These are phyloP conservation scores for Vitis vinifera DNA, from an alignment of 164 flowering plant species.

Conservation along the genomic window DNA sequence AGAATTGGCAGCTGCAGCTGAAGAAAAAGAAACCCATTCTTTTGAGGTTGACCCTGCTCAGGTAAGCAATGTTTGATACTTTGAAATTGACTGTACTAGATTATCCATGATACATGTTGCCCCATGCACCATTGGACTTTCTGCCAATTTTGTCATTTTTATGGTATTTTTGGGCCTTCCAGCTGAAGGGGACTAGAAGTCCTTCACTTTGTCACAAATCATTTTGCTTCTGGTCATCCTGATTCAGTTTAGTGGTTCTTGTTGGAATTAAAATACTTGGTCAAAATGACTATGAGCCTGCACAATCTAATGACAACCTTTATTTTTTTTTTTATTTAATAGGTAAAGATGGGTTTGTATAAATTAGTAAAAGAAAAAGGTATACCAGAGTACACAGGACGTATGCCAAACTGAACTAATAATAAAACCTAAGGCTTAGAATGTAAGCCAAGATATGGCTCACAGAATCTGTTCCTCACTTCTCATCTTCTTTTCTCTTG, in stretches of 20 bases:
- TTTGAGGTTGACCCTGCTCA: slow-evolving; percentile 93
- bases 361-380: too few relatives aligned
- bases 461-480: not conserved
- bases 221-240: not conserved
- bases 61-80: slow-evolving; percentile 32
- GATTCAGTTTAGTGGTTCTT: not conserved
- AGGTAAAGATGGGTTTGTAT: too few relatives aligned
- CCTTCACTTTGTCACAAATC: not conserved
- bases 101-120: not conserved
- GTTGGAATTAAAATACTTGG: not conserved
- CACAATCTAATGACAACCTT: too few relatives aligned
- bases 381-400: too few relatives aligned
- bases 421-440: too few relatives aligned
- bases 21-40: slow-evolving; percentile 91
- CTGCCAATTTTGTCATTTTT: not conserved
- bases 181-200: not conserved
- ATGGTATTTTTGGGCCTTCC: not conserved
- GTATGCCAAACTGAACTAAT: too few relatives aligned
- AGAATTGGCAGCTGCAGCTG: slow-evolving; percentile 83
- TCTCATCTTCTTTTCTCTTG: not conserved
- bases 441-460: not conserved
- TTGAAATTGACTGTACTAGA: not conserved
- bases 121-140: not conserved
- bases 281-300: too few relatives aligned
- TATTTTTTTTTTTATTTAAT: too few relatives aligned